A percentile compares a stretch with the other conserved stretches of the same genome.
phyloP scores from a whole-genome alignment of 208 protist species.

The Tritrichomonas foetus region DNA sequence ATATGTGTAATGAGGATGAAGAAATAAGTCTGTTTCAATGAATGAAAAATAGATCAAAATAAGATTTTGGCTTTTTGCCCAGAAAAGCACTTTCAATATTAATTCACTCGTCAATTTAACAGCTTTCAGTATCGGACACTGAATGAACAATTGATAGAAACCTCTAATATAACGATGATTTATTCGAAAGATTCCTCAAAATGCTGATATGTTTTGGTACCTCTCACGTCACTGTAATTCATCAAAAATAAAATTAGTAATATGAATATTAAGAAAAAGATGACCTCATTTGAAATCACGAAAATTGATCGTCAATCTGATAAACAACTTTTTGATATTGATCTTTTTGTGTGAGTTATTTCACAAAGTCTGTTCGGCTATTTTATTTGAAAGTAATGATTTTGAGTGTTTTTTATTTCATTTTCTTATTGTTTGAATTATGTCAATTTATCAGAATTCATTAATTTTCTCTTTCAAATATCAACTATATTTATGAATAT shows the following conservation, averaged over 20 bases:
- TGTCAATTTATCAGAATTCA: background rate
- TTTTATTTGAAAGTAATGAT: background rate
- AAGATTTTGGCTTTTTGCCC: background rate
- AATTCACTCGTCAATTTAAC: background rate
- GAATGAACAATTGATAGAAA: background rate
- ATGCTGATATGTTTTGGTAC: background rate
- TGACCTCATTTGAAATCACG: background rate
- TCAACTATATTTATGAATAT: no score
- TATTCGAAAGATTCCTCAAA: background rate
- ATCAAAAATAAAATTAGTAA: background rate
- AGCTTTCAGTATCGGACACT: background rate
- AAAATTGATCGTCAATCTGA: background rate
- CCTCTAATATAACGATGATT: background rate
- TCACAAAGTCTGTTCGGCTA: background rate
- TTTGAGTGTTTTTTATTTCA: background rate
- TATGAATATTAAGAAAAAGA: background rate
- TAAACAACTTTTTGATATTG: background rate
- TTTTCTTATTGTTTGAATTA: background rate
- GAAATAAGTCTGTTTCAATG: background rate
- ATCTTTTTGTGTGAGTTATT: background rate
- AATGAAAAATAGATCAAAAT: background rate
- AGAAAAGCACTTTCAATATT: background rate
- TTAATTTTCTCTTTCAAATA: no score
- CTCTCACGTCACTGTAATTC: background rate
- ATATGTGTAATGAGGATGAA: background rate